A percentile compares a stretch with the other conserved stretches of the same genome.
These are phyloP conservation scores for Aspergillus sp. DNA, from an alignment of 2,329 filamentous ascomycete genomes.

Conservation along the genomic window DNA sequence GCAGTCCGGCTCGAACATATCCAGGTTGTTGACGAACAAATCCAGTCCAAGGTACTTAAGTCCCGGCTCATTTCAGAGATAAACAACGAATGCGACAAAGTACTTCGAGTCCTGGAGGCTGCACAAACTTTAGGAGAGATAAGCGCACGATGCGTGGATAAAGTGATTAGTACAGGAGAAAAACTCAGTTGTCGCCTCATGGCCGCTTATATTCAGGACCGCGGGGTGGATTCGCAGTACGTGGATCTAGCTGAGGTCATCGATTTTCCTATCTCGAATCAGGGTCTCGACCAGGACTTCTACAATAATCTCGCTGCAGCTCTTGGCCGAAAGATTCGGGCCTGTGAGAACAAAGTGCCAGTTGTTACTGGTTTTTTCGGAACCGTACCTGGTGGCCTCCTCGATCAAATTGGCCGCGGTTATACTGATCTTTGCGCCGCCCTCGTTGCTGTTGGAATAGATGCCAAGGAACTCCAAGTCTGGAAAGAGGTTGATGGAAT, in stretches of 20 bases:
- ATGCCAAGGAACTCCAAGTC: slow-evolving; percentile 86
- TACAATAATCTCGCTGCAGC: slow-evolving; percentile 65
- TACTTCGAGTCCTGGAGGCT: slow-evolving; percentile 72
- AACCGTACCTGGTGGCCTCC: slow-evolving; percentile 82
- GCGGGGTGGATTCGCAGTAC: slow-evolving; percentile 80
- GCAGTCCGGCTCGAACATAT: slow-evolving; percentile 83
- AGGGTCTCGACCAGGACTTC: slow-evolving; percentile 66
- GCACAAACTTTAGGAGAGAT: slow-evolving; percentile 67
- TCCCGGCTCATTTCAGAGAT: slow-evolving; percentile 66
- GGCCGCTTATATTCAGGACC: slow-evolving; percentile 78
- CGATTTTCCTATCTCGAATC: slow-evolving; percentile 59
- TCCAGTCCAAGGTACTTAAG: slow-evolving; percentile 60
- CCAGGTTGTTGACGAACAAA: slow-evolving; percentile 65
- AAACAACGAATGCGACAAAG: slow-evolving; percentile 74
- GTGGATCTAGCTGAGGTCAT: slow-evolving; percentile 85
- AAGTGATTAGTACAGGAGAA: slow-evolving; percentile 92
- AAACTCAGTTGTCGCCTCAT: slow-evolving; percentile 93
- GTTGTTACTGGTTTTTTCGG: slow-evolving; percentile 95
- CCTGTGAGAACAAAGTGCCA: slow-evolving; percentile 68
- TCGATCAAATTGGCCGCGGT: slow-evolving; percentile 89
- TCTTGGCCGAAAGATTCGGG: slow-evolving; percentile 64
- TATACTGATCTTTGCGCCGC: slow-evolving; percentile 97
- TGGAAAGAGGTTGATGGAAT: slow-evolving; percentile 99
- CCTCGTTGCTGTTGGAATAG: slow-evolving; percentile 83
- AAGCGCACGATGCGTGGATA: slow-evolving; percentile 76